Evolutionary conservation across 257 asterid species (phyloP), one percentile per base, ranked within the genome.

Genomic region (Jacaranda mimosifolia): DNA sequence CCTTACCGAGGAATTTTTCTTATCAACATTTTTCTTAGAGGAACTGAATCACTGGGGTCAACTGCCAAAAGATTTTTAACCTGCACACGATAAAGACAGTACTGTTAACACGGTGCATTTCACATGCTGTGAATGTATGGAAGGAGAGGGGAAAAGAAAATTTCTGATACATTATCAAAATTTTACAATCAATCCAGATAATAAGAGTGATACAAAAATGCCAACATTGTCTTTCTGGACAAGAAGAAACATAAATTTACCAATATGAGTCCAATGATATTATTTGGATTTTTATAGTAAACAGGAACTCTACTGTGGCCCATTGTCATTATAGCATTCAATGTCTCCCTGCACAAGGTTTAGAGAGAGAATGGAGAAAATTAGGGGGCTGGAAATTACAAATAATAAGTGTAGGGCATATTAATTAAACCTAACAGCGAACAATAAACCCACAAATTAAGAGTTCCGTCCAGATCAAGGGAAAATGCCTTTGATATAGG

Each of bases 271-370:
- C 98, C 99, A 75, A 96, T 90, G 72, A 96, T 96, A 80, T 96
- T 91, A 36, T 91, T 86, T 17, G 96, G 92, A 63, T 85, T 86
- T 79, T 77, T 88, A 68, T 86, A 83, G 81, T 96, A 96, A 58
- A 96, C 87, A 7, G 99, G 99, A 72, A 96, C 95, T 86, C 99
- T 88, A 75, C 99, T 96, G 62, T 93, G 99, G 55, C 99, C 99
- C 91, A 85, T 90, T 36, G 98, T 81, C 98, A 96, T 96, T 82
- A 96, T 96, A 73, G 92, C 94, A 83, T 93, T 96, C 85, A 96
- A 75, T 3, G 93, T 91, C 76, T 93, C 99, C 91, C 99, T 96
- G 90, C 70, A 49, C 35, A 79, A 74, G 77, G 67, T 48, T 75
- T 51, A 42, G 52, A 69, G 68, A 57, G 51, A 15, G 62, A 26